A percentile compares a stretch with the other conserved stretches of the same genome.
These are phyloP conservation scores for Zea mays DNA, from an alignment of 176 grass and related monocot genomes.

Conservation along the genomic window DNA sequence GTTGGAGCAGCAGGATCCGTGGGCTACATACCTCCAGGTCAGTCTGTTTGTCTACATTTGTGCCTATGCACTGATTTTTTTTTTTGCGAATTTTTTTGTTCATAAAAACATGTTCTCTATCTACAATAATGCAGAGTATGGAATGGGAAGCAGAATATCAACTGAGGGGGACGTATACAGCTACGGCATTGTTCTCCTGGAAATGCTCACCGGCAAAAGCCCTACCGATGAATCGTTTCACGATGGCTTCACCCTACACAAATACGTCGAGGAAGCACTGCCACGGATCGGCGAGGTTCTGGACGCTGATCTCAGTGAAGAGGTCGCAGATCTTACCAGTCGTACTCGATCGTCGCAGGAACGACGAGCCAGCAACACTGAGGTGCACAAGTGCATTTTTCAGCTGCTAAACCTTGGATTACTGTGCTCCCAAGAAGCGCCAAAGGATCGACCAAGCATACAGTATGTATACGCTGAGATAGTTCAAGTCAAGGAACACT, in stretches of 20 bases:
- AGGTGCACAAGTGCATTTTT: slow-evolving; percentile 14
- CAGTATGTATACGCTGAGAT: slow-evolving; percentile 12
- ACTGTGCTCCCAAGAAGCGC: slow-evolving; percentile 22
- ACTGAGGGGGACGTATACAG: slow-evolving; percentile 33
- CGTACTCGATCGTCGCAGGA: neutral
- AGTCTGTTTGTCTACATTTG: neutral
- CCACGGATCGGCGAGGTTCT: slow-evolving; percentile 9
- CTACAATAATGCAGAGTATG: slow-evolving; percentile 36
- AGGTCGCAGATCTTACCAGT: neutral
- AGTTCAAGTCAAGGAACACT: slow-evolving; percentile 22
- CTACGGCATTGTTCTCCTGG: slow-evolving; percentile 7
- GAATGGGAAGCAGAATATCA: slow-evolving; percentile 24
- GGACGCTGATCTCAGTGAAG: neutral
- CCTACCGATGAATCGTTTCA: slow-evolving; percentile 11
- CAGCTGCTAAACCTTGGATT: slow-evolving; percentile 37
- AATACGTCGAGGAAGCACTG: neutral
- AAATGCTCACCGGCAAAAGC: slow-evolving; percentile 1
- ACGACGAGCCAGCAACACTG: neutral
- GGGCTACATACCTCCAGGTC: slow-evolving; percentile 21
- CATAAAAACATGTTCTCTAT: neutral
- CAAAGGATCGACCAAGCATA: slow-evolving; percentile 30
- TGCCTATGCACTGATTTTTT: too few species aligned
- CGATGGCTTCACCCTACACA: neutral
- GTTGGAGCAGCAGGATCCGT: neutral
- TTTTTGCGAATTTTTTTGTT: too few species aligned